These are phyloP conservation scores for Melastoma malabathricum DNA, from an alignment of 345 rosid species.

Conservation along the genomic window DNA sequence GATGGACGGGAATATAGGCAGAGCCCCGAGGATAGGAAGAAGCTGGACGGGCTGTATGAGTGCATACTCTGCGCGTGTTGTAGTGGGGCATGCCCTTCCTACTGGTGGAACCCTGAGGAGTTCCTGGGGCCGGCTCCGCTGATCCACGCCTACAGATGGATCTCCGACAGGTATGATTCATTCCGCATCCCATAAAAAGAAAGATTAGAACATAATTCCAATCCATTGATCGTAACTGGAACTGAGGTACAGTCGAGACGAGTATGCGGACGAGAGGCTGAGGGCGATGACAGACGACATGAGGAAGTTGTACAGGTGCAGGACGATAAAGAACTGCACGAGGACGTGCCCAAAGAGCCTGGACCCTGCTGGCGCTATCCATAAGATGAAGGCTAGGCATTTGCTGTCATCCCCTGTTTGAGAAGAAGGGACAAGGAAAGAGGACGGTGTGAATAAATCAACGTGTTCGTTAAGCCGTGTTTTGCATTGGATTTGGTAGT, in stretches of 20 bases:
- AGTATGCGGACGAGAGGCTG: constrained; percentile 24
- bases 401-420: constrained; percentile 9
- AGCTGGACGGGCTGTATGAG: constrained; percentile 54
- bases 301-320: constrained; percentile 40
- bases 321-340: constrained; percentile 50
- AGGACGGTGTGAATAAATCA: too few relatives aligned
- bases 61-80: constrained; percentile 72
- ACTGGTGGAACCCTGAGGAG: too few relatives aligned
- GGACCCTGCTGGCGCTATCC: constrained; percentile 41
- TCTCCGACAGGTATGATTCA: constrained; percentile 1
- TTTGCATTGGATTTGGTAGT: too few relatives aligned
- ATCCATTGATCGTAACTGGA: too few relatives aligned
- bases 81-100: constrained; percentile 5
- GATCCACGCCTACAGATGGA: too few relatives aligned
- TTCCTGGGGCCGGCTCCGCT: too few relatives aligned
- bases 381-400: constrained; percentile 45
- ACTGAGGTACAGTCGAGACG: too few relatives aligned
- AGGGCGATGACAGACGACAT: constrained; percentile 41
- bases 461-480: too few relatives aligned
- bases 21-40: constrained; percentile 36
- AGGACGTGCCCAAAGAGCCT: constrained; percentile 54
- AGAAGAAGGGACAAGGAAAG: too few relatives aligned
- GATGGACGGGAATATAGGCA: constrained; percentile 44
- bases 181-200: too few relatives aligned
- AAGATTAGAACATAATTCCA: too few relatives aligned